Evolutionary conservation across 1,284 basidiomycete genomes (phyloP), one percentile per base, ranked within the genome.

Genomic region (Sporisorium scitamineum): DNA sequence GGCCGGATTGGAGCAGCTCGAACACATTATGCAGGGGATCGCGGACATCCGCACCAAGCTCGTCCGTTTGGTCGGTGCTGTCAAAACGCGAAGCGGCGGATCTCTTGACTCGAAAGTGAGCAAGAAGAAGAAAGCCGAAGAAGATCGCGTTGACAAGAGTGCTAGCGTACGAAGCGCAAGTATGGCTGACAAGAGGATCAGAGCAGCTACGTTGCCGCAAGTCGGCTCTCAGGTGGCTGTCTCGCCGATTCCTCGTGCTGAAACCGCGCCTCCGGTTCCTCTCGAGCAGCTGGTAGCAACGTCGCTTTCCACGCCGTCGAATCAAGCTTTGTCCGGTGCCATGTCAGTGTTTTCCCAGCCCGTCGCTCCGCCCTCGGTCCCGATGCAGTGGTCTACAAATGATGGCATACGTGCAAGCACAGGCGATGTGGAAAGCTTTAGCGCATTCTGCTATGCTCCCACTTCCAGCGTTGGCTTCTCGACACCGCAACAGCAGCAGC

Each of bases 171-270:
- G 24, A 9, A 22, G 39, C 20, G 10, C 39, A n/a, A 24, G 7
- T 18, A 4, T 16, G 20, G 20, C 6, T 16, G 39, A 50, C 42
- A 68, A 68, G 26, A 39, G 55, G 11, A 37, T 57, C 27, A 26
- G 65, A 54, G 54, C 65, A 16, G 54, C 65, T 1, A 61, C 59
- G 3, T 16, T 69, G 34, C 51, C 66, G 31, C 45, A 54, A n/a
- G 45, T 14, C 24, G 22, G 32, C 10, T 29, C 55, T 3, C 31
- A 27, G 22, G 29, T 24, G 8, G 24, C 26, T 7, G 42, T 44
- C 8, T 42, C 59, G 4, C 54, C 54, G 14, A 55, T 48, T 13
- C 20, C 14, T 16, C 54, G 58, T 13, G 16, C 48, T 11, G 65
- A 68, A 8, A 65, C 63, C 2, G 63, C 63, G 2, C 63, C 63